These are phyloP conservation scores for Phytopythium sindhum DNA, from an alignment of 352 stramenopile genomes.

Conservation along the genomic window DNA sequence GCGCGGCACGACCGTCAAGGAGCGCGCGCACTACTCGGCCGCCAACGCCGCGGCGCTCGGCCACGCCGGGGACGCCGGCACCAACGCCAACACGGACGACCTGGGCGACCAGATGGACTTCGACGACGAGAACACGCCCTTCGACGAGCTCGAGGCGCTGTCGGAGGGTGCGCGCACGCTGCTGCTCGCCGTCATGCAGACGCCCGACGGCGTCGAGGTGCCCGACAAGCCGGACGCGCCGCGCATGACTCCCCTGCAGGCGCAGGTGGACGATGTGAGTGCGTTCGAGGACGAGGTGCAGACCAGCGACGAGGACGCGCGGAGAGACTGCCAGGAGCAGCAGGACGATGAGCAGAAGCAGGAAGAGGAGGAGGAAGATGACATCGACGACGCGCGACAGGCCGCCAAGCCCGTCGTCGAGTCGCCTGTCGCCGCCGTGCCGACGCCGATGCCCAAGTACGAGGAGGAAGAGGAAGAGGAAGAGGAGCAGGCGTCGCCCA, in stretches of 20 bases:
- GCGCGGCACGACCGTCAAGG: constrained; percentile 63
- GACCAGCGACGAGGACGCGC: constrained; percentile 7
- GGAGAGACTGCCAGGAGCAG: background rate
- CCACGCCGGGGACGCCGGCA: constrained; percentile 36
- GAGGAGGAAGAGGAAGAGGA: constrained; percentile 13
- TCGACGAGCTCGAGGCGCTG: constrained; percentile 85
- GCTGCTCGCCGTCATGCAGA: constrained; percentile 86
- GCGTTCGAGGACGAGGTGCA: constrained; percentile 39
- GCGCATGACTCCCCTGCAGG: constrained; percentile 3
- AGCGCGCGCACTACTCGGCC: constrained; percentile 31
- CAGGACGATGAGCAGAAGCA: constrained; percentile 1
- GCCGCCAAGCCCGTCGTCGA: background rate
- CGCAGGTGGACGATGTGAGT: constrained; percentile 10
- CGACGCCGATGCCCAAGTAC: background rate
- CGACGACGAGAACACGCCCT: constrained; percentile 77
- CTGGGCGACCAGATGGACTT: constrained; percentile 28
- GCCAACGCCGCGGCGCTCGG: constrained; percentile 15
- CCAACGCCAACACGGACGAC: constrained; percentile 20
- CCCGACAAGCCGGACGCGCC: background rate
- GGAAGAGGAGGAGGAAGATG: background rate
- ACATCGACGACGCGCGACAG: background rate
- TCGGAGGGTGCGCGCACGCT: constrained; percentile 83
- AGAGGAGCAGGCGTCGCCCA: background rate
- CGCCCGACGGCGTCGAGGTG: constrained; percentile 76
- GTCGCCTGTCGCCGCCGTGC: background rate